Evolutionary conservation across 1,139 yeast species (phyloP).

Genomic region (Yamadazyma atmosphaerica): DNA sequence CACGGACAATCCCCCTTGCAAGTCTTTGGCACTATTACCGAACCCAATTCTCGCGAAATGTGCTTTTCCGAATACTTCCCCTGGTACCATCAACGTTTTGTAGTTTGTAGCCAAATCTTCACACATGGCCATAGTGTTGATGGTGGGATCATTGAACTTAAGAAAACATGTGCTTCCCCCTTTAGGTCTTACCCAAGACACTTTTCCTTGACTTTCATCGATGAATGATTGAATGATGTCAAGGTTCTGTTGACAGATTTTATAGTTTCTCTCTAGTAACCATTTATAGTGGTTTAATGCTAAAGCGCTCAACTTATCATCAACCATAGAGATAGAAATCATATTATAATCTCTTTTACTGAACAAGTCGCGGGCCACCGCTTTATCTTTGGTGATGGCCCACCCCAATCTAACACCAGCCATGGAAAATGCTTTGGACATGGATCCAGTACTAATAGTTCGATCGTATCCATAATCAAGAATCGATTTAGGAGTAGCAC

Average conservation of each 20-base stretch:
- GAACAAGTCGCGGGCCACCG: conserved; percentile 31
- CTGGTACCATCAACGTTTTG: conserved; percentile 48
- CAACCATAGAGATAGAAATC: conserved; percentile 49
- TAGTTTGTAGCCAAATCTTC: conserved; percentile 34
- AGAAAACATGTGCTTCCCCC: conserved; percentile 55
- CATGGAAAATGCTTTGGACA: conserved; percentile 55
- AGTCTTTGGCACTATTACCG: conserved; percentile 43
- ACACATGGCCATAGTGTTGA: conserved; percentile 36
- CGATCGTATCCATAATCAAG: conserved; percentile 43
- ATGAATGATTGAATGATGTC: conserved; percentile 35
- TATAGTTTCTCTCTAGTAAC: conserved; percentile 39
- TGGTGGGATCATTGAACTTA: conserved; percentile 25
- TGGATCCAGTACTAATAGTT: conserved; percentile 51
- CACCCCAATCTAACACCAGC: conserved; percentile 61
- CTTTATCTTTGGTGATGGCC: conserved; percentile 40
- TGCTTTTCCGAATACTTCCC: conserved; percentile 45
- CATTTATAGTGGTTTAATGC: conserved; percentile 35
- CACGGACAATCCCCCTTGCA: conserved; percentile 29
- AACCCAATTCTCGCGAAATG: conserved; percentile 53
- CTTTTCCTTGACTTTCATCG: conserved; percentile 26
- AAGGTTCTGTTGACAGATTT: conserved; percentile 39
- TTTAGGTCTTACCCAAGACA: conserved; percentile 44
- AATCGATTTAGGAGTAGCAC: conserved; percentile 29
- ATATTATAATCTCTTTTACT: conserved; percentile 54
- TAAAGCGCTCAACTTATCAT: conserved; percentile 48